phyloP scores from a whole-genome alignment of 352 stramenopile species.

The Globisporangium okanoganense region DNA sequence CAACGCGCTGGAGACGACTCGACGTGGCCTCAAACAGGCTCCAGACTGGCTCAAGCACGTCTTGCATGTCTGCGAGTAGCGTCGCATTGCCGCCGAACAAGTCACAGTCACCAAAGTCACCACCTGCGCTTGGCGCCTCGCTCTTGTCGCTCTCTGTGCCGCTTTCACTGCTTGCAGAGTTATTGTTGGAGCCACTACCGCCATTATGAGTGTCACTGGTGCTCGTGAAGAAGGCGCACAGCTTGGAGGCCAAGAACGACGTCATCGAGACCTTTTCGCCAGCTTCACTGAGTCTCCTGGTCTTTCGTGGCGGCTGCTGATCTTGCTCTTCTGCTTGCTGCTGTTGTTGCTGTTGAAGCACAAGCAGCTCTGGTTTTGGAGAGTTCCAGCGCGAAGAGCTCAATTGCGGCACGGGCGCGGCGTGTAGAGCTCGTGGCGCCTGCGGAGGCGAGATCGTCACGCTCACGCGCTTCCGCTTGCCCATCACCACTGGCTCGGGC shows the following conservation, averaged over 20 bases:
- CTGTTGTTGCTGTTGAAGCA: not conserved
- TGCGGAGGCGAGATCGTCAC: slow-evolving; percentile 14
- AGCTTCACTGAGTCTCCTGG: slow-evolving; percentile 4
- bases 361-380: slow-evolving; percentile 9
- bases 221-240: slow-evolving; percentile 6
- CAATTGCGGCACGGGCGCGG: not conserved
- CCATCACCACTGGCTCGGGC: not conserved
- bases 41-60: slow-evolving; percentile 13
- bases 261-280: slow-evolving; percentile 2
- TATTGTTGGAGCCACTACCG: not conserved
- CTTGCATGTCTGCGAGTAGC: slow-evolving; percentile 10
- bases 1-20: slow-evolving; percentile 7
- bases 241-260: not conserved
- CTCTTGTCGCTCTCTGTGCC: slow-evolving; percentile 1
- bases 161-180: not conserved
- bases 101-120: not conserved
- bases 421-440: not conserved
- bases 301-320: slow-evolving; percentile 14
- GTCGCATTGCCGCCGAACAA: slow-evolving; percentile 9
- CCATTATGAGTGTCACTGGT: not conserved
- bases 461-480: slow-evolving; percentile 11
- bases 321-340: not conserved
- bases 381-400: slow-evolving; percentile 8
- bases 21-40: slow-evolving; percentile 9
- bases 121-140: not conserved